Conservation (phyloP, 2,329 filamentous ascomycete genomes). For the Lasiodiplodia sp. region DNA sequence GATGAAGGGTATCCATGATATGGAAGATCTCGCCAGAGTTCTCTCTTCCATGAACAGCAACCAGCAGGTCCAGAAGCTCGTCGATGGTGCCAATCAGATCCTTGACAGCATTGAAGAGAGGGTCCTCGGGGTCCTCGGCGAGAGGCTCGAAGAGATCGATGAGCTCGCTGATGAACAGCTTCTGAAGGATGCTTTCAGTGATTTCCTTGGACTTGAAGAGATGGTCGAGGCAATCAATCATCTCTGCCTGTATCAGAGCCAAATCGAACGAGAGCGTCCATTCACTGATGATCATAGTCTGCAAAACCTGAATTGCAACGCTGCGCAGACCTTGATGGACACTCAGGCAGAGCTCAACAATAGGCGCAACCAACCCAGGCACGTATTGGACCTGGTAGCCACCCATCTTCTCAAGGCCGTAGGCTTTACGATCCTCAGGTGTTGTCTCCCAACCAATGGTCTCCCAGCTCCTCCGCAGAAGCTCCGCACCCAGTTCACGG, state of each 20-base stretch:
- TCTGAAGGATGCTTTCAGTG: slow-evolving; percentile 88
- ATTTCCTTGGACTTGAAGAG: slow-evolving; percentile 89
- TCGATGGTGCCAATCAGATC: slow-evolving; percentile 85
- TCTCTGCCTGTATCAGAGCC: slow-evolving; percentile 89
- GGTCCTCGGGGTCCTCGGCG: slow-evolving; percentile 70
- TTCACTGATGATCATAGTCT: slow-evolving; percentile 98
- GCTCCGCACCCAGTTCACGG: slow-evolving; percentile 85
- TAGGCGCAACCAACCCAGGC: slow-evolving; percentile 85
- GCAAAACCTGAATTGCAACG: slow-evolving; percentile 90
- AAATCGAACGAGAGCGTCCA: slow-evolving; percentile 96
- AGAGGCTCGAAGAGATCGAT: slow-evolving; percentile 80
- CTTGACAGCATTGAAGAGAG: slow-evolving; percentile 76
- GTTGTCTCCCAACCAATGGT: slow-evolving; percentile 96
- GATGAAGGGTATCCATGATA: slow-evolving; percentile 84
- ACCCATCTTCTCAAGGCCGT: slow-evolving; percentile 83
- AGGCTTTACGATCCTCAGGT: slow-evolving; percentile 77
- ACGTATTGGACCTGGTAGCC: slow-evolving; percentile 99
- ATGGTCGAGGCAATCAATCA: slow-evolving; percentile 90
- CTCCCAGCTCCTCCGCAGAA: slow-evolving; percentile 88
- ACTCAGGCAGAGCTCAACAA: slow-evolving; percentile 92
- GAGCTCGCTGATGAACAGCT: slow-evolving; percentile 88
- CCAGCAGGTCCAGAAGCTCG: slow-evolving; percentile 87
- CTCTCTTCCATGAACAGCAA: slow-evolving; percentile 84
- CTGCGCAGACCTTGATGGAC: slow-evolving; percentile 89
- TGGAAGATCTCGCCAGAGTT: slow-evolving; percentile 76